Evolutionary conservation across 148 eudicot genomes (phyloP).

Genomic region (Gaultheria prostrata): DNA sequence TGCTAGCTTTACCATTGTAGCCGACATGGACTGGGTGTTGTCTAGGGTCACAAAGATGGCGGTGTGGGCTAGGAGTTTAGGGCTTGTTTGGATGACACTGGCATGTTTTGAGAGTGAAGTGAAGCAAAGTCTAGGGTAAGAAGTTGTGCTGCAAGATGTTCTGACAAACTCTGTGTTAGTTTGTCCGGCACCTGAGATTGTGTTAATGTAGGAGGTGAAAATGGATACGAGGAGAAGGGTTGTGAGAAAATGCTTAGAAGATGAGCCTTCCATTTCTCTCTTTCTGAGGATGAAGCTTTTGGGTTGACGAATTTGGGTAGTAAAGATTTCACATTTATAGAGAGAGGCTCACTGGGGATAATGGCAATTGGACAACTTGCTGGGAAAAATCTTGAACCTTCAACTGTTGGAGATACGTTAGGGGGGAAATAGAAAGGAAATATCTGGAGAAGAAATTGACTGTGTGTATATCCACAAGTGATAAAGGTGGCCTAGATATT

Average conservation of each 20-base stretch:
- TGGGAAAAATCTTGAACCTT: no score
- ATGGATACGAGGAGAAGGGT: not conserved
- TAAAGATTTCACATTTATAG: constrained; percentile 9
- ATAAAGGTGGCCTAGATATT: not conserved
- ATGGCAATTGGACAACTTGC: no score
- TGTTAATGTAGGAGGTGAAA: not conserved
- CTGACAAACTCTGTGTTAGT: constrained; percentile 22
- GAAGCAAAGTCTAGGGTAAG: constrained; percentile 25
- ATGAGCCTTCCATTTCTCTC: constrained; percentile 14
- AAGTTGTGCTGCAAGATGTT: constrained; percentile 24
- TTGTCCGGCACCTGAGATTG: not conserved
- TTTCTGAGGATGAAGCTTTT: not conserved
- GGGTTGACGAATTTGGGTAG: not conserved
- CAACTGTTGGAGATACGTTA: not conserved
- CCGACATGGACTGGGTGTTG: constrained; percentile 18
- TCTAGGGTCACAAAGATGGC: constrained; percentile 25
- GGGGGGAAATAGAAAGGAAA: no score
- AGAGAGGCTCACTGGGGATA: not conserved
- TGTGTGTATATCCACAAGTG: not conserved
- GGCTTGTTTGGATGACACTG: constrained; percentile 20
- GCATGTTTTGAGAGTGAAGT: constrained; percentile 24
- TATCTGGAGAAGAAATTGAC: not conserved
- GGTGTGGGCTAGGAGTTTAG: constrained; percentile 23
- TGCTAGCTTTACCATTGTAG: constrained; percentile 6
- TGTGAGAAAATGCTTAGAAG: constrained; percentile 2